A percentile compares a stretch with the other conserved stretches of the same genome.
These are phyloP conservation scores for Rhododendron kiyosumense DNA, from an alignment of 148 eudicot genomes.

Conservation along the genomic window DNA sequence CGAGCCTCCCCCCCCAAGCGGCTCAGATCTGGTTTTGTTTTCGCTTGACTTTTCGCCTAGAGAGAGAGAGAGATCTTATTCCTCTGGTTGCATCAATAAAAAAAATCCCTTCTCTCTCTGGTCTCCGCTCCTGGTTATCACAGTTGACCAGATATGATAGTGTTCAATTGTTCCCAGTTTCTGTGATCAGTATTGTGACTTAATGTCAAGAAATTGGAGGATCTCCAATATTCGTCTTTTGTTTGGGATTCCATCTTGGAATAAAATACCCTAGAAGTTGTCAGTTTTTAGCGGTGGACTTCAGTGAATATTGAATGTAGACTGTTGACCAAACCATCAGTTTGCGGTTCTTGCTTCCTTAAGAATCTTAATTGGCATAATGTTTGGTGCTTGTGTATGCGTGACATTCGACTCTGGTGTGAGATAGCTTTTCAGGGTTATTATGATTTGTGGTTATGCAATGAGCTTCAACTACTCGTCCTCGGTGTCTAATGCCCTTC, in stretches of 20 bases:
- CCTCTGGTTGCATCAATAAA: background rate
- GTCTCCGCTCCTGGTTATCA: background rate
- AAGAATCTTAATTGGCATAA: background rate
- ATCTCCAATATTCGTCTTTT: background rate
- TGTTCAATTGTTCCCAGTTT: background rate
- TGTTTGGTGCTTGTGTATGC: background rate
- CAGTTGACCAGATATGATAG: background rate
- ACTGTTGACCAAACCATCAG: background rate
- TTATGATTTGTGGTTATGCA: background rate
- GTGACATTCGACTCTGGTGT: background rate
- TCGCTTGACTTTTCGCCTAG: no score
- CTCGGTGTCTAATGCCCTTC: conserved; percentile 6
- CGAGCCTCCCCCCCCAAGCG: no score
- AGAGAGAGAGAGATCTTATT: no score
- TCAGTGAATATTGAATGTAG: background rate
- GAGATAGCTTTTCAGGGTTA: background rate
- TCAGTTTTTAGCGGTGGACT: background rate
- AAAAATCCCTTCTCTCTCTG: background rate
- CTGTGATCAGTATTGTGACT: background rate
- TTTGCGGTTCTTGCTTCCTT: background rate
- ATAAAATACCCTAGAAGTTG: background rate
- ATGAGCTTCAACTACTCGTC: background rate
- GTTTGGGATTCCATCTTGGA: background rate
- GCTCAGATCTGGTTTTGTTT: no score
- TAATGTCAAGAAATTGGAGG: background rate